phyloP scores from a whole-genome alignment of 179 eudicot species.

The Drosera spatulata region DNA sequence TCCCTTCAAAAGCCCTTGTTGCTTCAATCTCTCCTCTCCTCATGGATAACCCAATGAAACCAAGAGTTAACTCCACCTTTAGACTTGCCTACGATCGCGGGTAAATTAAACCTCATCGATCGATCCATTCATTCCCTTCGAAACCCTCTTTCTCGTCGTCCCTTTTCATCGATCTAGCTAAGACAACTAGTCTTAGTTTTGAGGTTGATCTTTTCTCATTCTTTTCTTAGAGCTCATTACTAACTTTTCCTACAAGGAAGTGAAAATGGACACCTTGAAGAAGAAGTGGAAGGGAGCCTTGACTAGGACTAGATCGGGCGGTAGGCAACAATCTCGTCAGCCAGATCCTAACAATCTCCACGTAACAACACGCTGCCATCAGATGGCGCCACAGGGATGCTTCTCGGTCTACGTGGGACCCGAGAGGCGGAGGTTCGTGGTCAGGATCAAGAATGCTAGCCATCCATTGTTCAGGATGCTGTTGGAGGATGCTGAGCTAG shows the following conservation, averaged over 20 bases:
- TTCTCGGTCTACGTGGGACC: constrained; percentile 11
- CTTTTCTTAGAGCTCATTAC: too few species aligned
- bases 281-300: neutral
- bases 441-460: neutral
- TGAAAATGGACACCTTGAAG: neutral
- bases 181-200: too few species aligned
- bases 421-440: constrained; percentile 5
- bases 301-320: neutral
- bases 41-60: neutral
- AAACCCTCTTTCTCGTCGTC: neutral
- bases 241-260: too few species aligned
- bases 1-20: neutral
- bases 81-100: neutral
- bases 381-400: constrained; percentile 9
- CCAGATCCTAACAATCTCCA: neutral
- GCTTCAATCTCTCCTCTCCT: neutral
- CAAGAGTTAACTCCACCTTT: neutral
- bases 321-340: neutral
- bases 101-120: neutral
- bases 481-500: constrained; percentile 5
- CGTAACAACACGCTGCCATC: neutral
- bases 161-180: too few species aligned
- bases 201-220: too few species aligned
- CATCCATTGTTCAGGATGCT: constrained; percentile 4
- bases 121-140: neutral